Percentiles rank a stretch among this genome's conserved stretches.
Conservation (phyloP, 768 basidiomycete species). For the Russula foetens region DNA sequence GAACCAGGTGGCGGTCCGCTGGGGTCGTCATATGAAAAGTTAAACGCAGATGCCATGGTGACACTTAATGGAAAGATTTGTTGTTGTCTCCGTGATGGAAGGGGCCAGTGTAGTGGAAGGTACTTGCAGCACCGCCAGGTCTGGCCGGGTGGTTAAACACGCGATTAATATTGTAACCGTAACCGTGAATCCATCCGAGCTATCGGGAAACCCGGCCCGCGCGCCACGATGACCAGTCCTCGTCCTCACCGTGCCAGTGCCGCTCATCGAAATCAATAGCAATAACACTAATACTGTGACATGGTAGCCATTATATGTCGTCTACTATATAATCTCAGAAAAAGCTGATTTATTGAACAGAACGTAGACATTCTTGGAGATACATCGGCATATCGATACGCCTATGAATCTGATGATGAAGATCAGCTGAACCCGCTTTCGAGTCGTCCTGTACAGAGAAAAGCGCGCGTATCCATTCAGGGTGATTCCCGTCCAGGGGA, state of each 20-base stretch:
- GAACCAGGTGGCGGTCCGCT: slow-evolving; percentile 50
- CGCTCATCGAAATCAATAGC: too few relatives aligned
- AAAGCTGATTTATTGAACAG: not conserved
- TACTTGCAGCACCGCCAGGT: too few relatives aligned
- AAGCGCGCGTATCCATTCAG: not conserved
- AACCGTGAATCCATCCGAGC: not conserved
- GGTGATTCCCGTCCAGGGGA: not conserved
- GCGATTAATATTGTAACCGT: not conserved
- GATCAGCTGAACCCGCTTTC: slow-evolving; percentile 23
- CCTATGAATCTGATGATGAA: slow-evolving; percentile 24
- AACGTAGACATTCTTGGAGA: slow-evolving; percentile 21
- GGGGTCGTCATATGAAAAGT: slow-evolving; percentile 28
- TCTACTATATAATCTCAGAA: not conserved
- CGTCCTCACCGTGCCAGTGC: not conserved
- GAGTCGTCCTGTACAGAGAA: not conserved
- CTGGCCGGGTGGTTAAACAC: not conserved
- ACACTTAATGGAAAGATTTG: not conserved
- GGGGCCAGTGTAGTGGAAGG: not conserved
- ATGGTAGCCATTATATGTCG: not conserved
- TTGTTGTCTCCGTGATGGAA: not conserved
- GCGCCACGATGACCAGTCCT: not conserved
- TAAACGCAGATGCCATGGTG: not conserved
- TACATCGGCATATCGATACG: slow-evolving; percentile 23
- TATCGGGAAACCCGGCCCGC: not conserved
- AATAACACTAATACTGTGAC: too few relatives aligned